Percentiles rank a stretch among this genome's conserved stretches.
These are phyloP conservation scores for Senna siamea DNA, from an alignment of 306 rosid species.

Conservation along the genomic window DNA sequence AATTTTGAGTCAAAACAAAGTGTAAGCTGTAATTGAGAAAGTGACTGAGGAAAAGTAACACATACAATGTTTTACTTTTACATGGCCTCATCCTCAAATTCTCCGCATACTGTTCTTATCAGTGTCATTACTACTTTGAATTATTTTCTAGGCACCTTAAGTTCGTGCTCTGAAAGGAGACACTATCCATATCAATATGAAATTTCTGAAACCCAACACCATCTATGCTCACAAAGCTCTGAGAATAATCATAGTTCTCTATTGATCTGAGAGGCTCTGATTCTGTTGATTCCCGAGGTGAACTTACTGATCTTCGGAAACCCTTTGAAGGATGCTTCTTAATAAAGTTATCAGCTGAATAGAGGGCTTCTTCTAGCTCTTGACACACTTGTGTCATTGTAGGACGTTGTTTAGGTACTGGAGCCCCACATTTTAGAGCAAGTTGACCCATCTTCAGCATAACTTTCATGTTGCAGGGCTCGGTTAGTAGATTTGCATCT, in stretches of 20 bases:
- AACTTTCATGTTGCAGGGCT: slow-evolving; percentile 68
- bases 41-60: neutral
- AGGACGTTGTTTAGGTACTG: slow-evolving; percentile 70
- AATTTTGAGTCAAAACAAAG: too few relatives aligned
- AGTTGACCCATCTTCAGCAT: slow-evolving; percentile 79
- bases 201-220: slow-evolving; percentile 69
- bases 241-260: slow-evolving; percentile 52
- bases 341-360: slow-evolving; percentile 44
- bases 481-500: slow-evolving; percentile 68
- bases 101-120: slow-evolving; percentile 43
- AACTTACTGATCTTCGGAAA: slow-evolving; percentile 30
- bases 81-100: slow-evolving; percentile 32
- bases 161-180: slow-evolving; percentile 58
- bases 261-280: slow-evolving; percentile 22
- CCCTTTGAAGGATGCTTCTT: slow-evolving; percentile 40
- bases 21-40: neutral
- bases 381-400: slow-evolving; percentile 73
- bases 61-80: slow-evolving; percentile 12
- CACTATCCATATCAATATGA: slow-evolving; percentile 63
- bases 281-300: slow-evolving; percentile 29
- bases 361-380: slow-evolving; percentile 67
- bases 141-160: slow-evolving; percentile 69
- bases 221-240: slow-evolving; percentile 67
- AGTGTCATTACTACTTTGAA: slow-evolving; percentile 52
- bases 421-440: slow-evolving; percentile 67